Evolutionary conservation across 352 stramenopile species (phyloP), one percentile per base, ranked within the genome.

Genomic region (Halophytophthora polymorphica): DNA sequence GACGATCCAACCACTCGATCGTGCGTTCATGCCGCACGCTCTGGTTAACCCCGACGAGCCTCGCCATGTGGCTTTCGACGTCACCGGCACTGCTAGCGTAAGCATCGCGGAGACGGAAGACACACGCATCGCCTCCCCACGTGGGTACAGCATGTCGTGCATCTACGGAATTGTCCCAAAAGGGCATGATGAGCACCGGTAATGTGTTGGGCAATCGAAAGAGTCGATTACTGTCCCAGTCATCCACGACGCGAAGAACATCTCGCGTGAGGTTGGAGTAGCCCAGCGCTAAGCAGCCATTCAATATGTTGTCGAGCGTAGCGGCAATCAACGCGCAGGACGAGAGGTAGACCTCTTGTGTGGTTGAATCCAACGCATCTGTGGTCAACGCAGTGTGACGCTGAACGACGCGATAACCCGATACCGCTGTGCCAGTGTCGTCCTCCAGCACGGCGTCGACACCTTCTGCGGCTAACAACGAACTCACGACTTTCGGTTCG

Each of bases 401-500:
- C 14, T 52, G 17, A 7, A 64, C 39, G 0, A 78, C 42, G 4
- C 64, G 64, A 21, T 71, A 84, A 2, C 70, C 73, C 28, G 58
- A 52, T 21, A 53, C 25, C 0, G 58, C 53, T n/a, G 29, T 37
- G 3, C 64, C 61, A 0, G 44, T 58, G 0, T 36, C 19, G 31
- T 71, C 61, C 4, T 69, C 57, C 2, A 68, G 14, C 8, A 60
- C 49, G 4, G 45, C 38, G 2, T 45, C 22, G 7, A 51, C 46
- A 3, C 60, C 66, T 41, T 57, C 7, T 14, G 45, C 56, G 6
- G 71, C 54, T 12, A 81, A 58, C 12, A 71, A 21, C 15, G 56
- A 64, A 18, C 50, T 59, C 14, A 59, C 35, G 13, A 55, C 44
- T 43, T 21, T 56, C 1, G 76, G 65, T 10, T 59, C 45, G 52